A percentile compares a stretch with the other conserved stretches of the same genome.
Evolutionary conservation across 1,284 basidiomycete species (phyloP).

Genomic region (Cryptococcus jaspeensis): DNA sequence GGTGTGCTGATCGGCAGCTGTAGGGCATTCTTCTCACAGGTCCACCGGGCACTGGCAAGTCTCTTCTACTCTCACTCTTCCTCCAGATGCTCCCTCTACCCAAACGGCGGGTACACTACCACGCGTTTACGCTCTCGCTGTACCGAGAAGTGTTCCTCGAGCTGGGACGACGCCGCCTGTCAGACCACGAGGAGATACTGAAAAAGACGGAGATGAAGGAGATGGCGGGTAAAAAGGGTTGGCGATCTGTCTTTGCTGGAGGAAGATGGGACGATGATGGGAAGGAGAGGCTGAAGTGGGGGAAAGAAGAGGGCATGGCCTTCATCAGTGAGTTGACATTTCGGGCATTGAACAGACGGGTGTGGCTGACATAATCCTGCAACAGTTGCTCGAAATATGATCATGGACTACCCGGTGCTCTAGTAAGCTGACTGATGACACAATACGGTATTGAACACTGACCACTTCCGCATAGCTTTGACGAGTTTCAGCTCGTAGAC

Average conservation of each 20-base stretch:
- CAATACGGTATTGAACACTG: too few relatives aligned
- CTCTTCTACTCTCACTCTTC: slow-evolving; percentile 67
- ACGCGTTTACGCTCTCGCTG: slow-evolving; percentile 65
- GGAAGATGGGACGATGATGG: slow-evolving; percentile 48
- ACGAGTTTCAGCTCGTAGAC: slow-evolving; percentile 71
- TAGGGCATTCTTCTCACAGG: slow-evolving; percentile 57
- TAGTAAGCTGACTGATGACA: too few relatives aligned
- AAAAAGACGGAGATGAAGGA: slow-evolving; percentile 52
- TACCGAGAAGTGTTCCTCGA: slow-evolving; percentile 59
- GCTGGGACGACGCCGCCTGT: slow-evolving; percentile 34
- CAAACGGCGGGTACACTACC: slow-evolving; percentile 67
- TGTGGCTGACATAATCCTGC: background rate
- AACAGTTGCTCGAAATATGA: slow-evolving; percentile 50
- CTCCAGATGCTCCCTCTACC: slow-evolving; percentile 61
- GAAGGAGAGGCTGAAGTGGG: slow-evolving; percentile 26
- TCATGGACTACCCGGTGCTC: slow-evolving; percentile 52
- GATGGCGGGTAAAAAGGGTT: slow-evolving; percentile 37
- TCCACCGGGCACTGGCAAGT: slow-evolving; percentile 58
- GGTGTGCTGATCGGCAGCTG: background rate
- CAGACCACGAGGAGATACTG: slow-evolving; percentile 27
- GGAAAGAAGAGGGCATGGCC: slow-evolving; percentile 46
- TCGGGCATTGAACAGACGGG: too few relatives aligned
- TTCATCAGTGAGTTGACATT: slow-evolving; percentile 42
- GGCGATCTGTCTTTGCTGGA: slow-evolving; percentile 52
- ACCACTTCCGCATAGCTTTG: slow-evolving; percentile 53